Base-by-base conservation (phyloP, 768 basidiomycete genomes). In the Pleurotus djamor region DNA sequence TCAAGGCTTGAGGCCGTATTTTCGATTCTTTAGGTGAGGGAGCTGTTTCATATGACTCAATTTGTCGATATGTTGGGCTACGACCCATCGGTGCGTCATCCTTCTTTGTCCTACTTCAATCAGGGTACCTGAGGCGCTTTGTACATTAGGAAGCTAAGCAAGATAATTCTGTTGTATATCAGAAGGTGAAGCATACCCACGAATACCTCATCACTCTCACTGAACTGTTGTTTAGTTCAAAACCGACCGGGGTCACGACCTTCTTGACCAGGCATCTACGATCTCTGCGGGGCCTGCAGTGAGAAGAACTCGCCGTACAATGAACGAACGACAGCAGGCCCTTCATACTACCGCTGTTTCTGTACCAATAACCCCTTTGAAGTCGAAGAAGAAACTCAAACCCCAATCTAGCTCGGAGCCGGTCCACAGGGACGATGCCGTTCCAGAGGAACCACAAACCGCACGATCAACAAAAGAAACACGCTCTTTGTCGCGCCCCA, bases 11-110 rank as follows among this genome's bases (percentile, higher is more conserved):
- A 45, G 17, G 44, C 21, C 21, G 21, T 28, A 28, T 28, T 28
- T 28, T 28, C 3, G 21, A 28, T 28, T 28, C 21, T 28, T 28
- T 61, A 94, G 89, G 80, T 96, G 50, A 84, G 95, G 60, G 93
- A 98, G 72, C 78, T 84, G 60, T 98, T 96, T 71, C 95, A 98
- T 68, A 79, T 96, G 72, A 89, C 95, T 63, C 79, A 88, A 59
- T 96, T 90, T 68, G 82, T 85, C 2, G 86, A 83, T 28, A 79
- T 96, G 76, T 73, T 94, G 37, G 79, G 78, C 16, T 98, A 86
- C 69, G 82, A 96, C 71, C 95, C 94, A 7, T 71, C 77, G 71
- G 90, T 91, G 61, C 38, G 83, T 68, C 56, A 5, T 16, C n/a
- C 52, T 56, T 28, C 1, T 12, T 9, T 50, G 7, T 54, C 14